Evolutionary conservation across 108 stramenopile genomes (phyloP), one percentile per base, ranked within the genome.

Genomic region (Craspedostauros australis): DNA sequence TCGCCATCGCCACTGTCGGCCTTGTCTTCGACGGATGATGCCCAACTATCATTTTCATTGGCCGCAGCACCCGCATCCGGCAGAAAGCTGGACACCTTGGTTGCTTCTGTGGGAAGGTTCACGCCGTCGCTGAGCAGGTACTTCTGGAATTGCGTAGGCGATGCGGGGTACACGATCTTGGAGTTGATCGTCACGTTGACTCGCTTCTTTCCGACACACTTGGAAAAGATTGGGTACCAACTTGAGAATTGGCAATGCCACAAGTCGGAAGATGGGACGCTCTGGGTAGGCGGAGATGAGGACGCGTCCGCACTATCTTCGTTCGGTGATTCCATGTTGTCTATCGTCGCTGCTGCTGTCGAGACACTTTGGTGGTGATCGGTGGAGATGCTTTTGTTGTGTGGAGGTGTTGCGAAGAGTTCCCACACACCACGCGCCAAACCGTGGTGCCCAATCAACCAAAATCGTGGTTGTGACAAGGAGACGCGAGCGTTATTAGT

Each of bases 101-200:
- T 45, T 30, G 80, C 87, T 38, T 77, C 86, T 6, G 20, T 20
- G 1, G 94, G 94, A 45, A 95, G 69, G 6, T 77, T 25, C 3
- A 95, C 86, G 1, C 94, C 92, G 51, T 95, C 92, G 37, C 75
- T 69, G 49, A 80, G 32, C 15, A 96, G 55, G 70, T 89, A 96
- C 3, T 72, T 58, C 12, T 79, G 41, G 44, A 96, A 89, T 24
- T 45, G 9, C n/a, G n/a, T n/a, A n/a, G n/a, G n/a, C n/a, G n/a
- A n/a, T n/a, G n/a, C n/a, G n/a, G n/a, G n/a, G n/a, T n/a, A n/a
- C 2, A 91, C 60, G 8, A 86, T 77, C 0, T 60, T 50, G 1
- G 84, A 82, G 29, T 64, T 47, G 5, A 91, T 80, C 0, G 88
- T 91, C 11, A 79, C 71, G 49, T 82, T 80, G 8, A 49, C 78